A percentile compares a stretch with the other conserved stretches of the same genome.
Conservation (phyloP, 1,284 basidiomycete species). For the Cutaneotrichosporon mucoides region DNA sequence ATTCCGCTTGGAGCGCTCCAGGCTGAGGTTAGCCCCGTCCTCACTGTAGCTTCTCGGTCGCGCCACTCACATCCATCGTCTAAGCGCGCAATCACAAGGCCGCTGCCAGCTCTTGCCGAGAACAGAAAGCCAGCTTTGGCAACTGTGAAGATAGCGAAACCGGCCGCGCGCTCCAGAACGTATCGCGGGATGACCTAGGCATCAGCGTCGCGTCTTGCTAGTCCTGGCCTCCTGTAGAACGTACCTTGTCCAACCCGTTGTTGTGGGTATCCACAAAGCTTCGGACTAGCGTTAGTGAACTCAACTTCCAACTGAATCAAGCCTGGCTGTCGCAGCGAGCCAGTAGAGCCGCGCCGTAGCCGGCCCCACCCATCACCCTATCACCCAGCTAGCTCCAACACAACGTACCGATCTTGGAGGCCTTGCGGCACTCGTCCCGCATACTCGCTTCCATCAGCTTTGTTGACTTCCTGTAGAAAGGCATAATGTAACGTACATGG, state of each 20-base stretch:
- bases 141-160: slow-evolving; percentile 57
- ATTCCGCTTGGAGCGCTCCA: slow-evolving; percentile 96
- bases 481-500: slow-evolving; percentile 33
- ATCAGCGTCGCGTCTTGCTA: background rate
- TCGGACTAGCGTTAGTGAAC: slow-evolving; percentile 27
- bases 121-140: slow-evolving; percentile 58
- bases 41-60: too few relatives aligned
- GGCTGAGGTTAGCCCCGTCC: slow-evolving; percentile 51
- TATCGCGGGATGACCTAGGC: slow-evolving; percentile 48
- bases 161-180: slow-evolving; percentile 47
- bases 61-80: slow-evolving; percentile 69
- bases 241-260: slow-evolving; percentile 50
- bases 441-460: slow-evolving; percentile 38
- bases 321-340: too few relatives aligned
- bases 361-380: too few relatives aligned
- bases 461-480: too few relatives aligned
- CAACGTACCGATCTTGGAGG: slow-evolving; percentile 50
- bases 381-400: background rate
- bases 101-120: slow-evolving; percentile 69
- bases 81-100: slow-evolving; percentile 83
- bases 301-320: too few relatives aligned
- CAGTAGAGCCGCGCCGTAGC: too few relatives aligned
- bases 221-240: slow-evolving; percentile 2
- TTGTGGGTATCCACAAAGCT: slow-evolving; percentile 49
- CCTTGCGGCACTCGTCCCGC: slow-evolving; percentile 56